These are phyloP conservation scores for Trametes pubescens DNA, from an alignment of 1,284 basidiomycete genomes.

Conservation along the genomic window DNA sequence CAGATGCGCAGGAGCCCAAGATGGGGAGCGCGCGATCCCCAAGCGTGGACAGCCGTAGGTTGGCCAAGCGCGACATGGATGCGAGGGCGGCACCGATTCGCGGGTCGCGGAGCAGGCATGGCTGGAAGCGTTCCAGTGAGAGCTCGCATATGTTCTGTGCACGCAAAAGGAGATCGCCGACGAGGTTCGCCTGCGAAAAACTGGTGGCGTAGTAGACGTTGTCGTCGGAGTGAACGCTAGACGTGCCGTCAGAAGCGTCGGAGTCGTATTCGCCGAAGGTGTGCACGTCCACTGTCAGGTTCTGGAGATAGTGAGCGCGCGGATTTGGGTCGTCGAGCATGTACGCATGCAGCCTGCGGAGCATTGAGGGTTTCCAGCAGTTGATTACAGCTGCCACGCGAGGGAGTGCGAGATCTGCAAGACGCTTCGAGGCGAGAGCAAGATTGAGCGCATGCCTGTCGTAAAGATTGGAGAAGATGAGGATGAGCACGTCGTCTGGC, in stretches of 20 bases:
- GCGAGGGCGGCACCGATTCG: conserved; percentile 6
- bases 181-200: conserved; percentile 13
- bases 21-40: conserved; percentile 8
- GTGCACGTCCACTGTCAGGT: conserved; percentile 13
- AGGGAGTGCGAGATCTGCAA: conserved; percentile 12
- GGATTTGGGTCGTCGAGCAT: background rate
- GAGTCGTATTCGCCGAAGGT: conserved; percentile 8
- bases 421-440: conserved; percentile 17
- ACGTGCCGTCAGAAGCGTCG: conserved; percentile 8
- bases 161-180: conserved; percentile 4
- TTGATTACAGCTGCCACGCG: conserved; percentile 7
- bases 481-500: conserved; percentile 24
- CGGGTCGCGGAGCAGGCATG: conserved; percentile 1
- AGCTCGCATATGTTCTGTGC: conserved; percentile 13
- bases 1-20: background rate
- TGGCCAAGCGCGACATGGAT: background rate
- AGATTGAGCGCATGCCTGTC: conserved; percentile 17
- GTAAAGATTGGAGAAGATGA: conserved; percentile 12
- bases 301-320: conserved; percentile 3
- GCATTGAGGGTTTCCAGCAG: conserved; percentile 4
- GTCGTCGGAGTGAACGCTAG: background rate
- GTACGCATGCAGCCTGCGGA: conserved; percentile 3
- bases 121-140: conserved; percentile 7
- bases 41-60: conserved; percentile 11
- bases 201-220: background rate